Base-by-base conservation (phyloP, 495 filamentous ascomycete genomes). In the Penicillium simplicissimum region DNA sequence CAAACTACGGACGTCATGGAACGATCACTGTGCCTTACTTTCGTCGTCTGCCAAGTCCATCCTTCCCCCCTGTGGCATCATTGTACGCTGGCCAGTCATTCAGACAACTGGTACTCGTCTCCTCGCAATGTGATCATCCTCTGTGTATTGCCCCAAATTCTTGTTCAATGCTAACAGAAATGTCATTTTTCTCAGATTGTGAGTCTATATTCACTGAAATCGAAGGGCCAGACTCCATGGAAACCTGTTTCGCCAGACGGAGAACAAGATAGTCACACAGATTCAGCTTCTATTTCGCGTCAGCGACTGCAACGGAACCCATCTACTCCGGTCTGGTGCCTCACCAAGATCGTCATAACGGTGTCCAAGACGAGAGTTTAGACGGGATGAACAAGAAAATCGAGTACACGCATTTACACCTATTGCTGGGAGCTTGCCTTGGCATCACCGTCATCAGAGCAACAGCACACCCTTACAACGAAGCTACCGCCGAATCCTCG, bases 211-310 rank as follows among this genome's bases (percentile, higher is more conserved):
- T 36, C 9, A 33, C 15, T 11, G 36, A 11, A 19, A 9, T 15
- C 10, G 34, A 55, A 25, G 36, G 52, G 19, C 52, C 21, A 55
- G 52, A 55, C 52, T n/a, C 17, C 14, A 3, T 4, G 40, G 52
- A 55, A 55, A 55, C 52, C 52, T 55, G 52, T 55, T 55, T 55
- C 21, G 35, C 8, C 45, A 28, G 45, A 49, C 5, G n/a, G 10
- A 23, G 43, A 13, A 47, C 10, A 5, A 14, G 28, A 9, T 25
- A 23, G 4, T 25, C 4, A 8, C 5, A 6, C 21, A 25, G 21
- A 10, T 15, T n/a, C 13, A n/a, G 23, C 45, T 4, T 31, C 21
- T 14, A 31, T 31, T 31, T 31, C 28, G 28, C 28, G 6, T 8
- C 8, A 25, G 43, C 9, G 21, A 47, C 43, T 42, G 19, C 43